These are phyloP conservation scores for Plasmodium yoelii DNA, from an alignment of 169 alveolate genomes.

Conservation along the genomic window DNA sequence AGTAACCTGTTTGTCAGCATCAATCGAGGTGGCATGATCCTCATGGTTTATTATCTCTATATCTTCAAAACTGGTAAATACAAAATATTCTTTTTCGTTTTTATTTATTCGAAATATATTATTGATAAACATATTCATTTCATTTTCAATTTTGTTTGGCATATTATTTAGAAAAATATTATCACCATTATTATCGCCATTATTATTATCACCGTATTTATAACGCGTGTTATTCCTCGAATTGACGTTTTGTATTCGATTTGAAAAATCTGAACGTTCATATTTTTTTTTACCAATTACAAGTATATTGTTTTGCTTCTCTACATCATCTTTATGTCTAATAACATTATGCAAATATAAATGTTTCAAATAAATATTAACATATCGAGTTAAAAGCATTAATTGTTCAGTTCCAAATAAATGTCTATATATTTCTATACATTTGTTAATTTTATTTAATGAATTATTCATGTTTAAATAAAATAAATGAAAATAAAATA, in stretches of 20 bases:
- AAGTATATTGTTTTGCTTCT: too few relatives aligned
- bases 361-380: constrained; percentile 40
- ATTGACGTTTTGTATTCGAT: neutral
- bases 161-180: neutral
- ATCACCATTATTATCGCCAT: neutral
- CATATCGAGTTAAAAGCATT: constrained; percentile 56
- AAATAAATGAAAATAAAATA: constrained; percentile 64
- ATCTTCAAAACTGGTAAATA: constrained; percentile 55
- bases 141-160: constrained; percentile 3
- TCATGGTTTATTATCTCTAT: constrained; percentile 12
- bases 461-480: constrained; percentile 57
- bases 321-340: constrained; percentile 32
- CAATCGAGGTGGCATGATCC: neutral
- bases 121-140: constrained; percentile 30
- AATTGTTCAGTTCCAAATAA: constrained; percentile 34
- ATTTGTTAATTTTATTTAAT: constrained; percentile 9
- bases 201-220: neutral
- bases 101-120: constrained; percentile 61
- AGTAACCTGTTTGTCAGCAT: neutral
- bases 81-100: constrained; percentile 63
- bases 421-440: constrained; percentile 30
- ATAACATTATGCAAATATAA: constrained; percentile 35
- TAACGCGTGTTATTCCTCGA: neutral
- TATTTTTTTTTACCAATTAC: neutral
- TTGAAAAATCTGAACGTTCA: neutral